Percentiles rank a stretch among this genome's conserved stretches.
phyloP scores from a whole-genome alignment of 495 filamentous ascomycete genomes.

The Platismatia glauca region DNA sequence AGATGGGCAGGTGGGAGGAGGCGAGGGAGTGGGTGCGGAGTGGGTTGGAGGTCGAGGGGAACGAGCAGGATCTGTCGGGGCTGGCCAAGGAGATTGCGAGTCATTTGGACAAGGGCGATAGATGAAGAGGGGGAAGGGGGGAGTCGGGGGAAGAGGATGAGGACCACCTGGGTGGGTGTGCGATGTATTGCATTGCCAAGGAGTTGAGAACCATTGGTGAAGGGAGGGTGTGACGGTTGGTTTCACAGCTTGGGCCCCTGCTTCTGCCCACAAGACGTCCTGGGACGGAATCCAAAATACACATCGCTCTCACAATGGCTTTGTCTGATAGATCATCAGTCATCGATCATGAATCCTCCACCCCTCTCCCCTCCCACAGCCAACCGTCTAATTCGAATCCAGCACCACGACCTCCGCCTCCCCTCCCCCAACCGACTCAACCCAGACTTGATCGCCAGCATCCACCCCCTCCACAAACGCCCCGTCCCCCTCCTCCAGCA shows the following conservation, averaged over 20 bases:
- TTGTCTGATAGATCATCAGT: no score
- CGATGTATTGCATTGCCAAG: background rate
- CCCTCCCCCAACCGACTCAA: constrained; percentile 56
- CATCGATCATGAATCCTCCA: background rate
- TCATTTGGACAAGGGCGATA: constrained; percentile 24
- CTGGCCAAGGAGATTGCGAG: constrained; percentile 63
- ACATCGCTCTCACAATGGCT: no score
- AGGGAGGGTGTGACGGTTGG: background rate
- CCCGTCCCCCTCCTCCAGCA: no score
- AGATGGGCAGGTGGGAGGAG: constrained; percentile 87
- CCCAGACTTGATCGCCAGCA: no score
- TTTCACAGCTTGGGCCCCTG: no score
- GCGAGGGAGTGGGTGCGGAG: constrained; percentile 61
- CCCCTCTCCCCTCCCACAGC: background rate
- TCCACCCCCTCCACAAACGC: no score
- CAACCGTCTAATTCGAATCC: constrained; percentile 33
- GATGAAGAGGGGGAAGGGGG: background rate
- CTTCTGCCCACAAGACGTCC: no score
- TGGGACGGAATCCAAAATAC: background rate
- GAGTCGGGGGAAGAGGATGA: background rate
- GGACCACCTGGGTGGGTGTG: background rate
- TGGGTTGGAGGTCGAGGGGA: constrained; percentile 77
- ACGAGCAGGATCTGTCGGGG: constrained; percentile 54
- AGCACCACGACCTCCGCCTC: constrained; percentile 53
- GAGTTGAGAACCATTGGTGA: background rate